Percentiles rank a stretch among this genome's conserved stretches.
phyloP scores from a whole-genome alignment of 192 early-diverging fungal species.

The Gonapodya prolifera region DNA sequence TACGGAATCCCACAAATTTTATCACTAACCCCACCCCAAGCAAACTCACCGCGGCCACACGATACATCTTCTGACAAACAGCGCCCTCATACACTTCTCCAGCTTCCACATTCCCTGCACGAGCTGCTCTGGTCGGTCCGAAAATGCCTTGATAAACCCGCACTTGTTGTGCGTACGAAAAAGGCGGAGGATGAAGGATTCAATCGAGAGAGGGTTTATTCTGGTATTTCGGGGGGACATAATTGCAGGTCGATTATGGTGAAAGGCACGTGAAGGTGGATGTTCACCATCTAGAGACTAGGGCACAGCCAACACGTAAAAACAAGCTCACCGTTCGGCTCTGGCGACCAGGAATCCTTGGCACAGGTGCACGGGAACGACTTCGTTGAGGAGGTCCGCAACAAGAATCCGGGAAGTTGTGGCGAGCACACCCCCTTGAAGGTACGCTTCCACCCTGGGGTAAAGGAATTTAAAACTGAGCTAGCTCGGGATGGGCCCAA shows the following conservation, averaged over 20 bases:
- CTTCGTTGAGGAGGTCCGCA: conserved; percentile 72
- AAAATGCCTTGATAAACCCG: conserved; percentile 90
- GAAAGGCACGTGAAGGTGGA: no score
- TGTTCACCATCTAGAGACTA: no score
- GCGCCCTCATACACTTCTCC: conserved; percentile 69
- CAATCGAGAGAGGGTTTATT: conserved; percentile 63
- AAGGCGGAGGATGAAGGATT: conserved; percentile 80
- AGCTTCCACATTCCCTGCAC: conserved; percentile 71
- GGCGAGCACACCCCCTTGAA: conserved; percentile 68
- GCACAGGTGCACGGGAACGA: conserved; percentile 60
- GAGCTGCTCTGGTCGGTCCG: conserved; percentile 73
- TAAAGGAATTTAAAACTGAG: no score
- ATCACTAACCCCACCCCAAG: no score
- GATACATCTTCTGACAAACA: conserved; percentile 67
- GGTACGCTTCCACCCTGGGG: no score
- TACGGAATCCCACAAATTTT: no score
- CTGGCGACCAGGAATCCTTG: conserved; percentile 77
- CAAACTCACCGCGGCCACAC: no score
- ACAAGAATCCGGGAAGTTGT: conserved; percentile 79
- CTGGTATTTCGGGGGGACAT: no score
- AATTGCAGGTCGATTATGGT: no score
- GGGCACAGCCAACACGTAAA: no score
- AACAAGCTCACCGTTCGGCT: no score
- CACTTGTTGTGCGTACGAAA: conserved; percentile 63
- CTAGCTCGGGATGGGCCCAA: no score